Conservation (phyloP, 345 rosid genomes). For the Moringa oleifera region DNA sequence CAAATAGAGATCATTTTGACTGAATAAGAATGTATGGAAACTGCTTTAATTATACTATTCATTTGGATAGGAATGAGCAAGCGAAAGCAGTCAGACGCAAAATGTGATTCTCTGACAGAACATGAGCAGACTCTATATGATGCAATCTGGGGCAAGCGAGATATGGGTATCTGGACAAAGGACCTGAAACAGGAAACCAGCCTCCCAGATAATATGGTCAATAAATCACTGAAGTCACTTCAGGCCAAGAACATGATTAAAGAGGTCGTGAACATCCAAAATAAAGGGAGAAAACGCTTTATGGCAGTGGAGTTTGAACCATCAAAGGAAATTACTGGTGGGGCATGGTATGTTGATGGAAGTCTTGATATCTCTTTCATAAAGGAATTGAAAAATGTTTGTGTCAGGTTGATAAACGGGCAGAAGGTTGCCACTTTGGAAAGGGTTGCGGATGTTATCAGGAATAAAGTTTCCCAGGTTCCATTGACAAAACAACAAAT, state of each 20-base stretch:
- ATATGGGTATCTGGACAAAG: slow-evolving; percentile 44
- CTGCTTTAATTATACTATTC: no score
- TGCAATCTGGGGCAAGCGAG: slow-evolving; percentile 48
- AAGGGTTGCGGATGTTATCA: slow-evolving; percentile 27
- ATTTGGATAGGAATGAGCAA: slow-evolving; percentile 24
- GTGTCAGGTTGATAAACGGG: slow-evolving; percentile 28
- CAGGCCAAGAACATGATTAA: slow-evolving; percentile 44
- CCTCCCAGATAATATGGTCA: slow-evolving; percentile 25
- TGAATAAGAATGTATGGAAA: no score
- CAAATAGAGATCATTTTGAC: no score
- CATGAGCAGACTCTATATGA: slow-evolving; percentile 43
- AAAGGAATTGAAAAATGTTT: slow-evolving; percentile 30
- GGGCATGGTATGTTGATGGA: slow-evolving; percentile 72
- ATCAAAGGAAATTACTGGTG: slow-evolving; percentile 62
- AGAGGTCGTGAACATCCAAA: slow-evolving; percentile 57
- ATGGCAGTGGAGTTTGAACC: slow-evolving; percentile 66
- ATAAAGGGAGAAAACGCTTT: slow-evolving; percentile 46
- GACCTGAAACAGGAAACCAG: slow-evolving; percentile 46
- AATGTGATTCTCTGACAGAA: slow-evolving; percentile 33
- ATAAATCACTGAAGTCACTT: slow-evolving; percentile 41
- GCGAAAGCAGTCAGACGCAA: slow-evolving; percentile 47
- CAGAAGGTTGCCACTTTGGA: slow-evolving; percentile 50
- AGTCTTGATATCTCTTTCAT: slow-evolving; percentile 44
- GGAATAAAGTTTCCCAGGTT: slow-evolving; percentile 21
- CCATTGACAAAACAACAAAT: slow-evolving; percentile 37